Evolutionary conservation across 2,329 filamentous ascomycete species (phyloP).

Genomic region (Colletotrichum zoysiae): DNA sequence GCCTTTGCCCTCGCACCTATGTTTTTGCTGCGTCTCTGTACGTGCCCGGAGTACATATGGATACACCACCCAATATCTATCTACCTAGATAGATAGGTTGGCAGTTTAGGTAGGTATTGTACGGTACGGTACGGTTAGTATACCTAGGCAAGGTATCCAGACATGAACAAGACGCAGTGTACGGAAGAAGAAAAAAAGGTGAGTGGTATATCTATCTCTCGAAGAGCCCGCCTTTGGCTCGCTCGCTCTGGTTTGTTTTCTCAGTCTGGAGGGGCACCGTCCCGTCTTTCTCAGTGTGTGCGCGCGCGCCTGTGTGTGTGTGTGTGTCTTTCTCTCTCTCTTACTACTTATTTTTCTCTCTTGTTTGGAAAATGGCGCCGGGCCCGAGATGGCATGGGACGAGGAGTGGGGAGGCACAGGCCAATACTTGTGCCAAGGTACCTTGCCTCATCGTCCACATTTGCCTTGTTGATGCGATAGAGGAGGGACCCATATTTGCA

Average conservation of each 20-base stretch:
- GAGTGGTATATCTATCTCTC: background rate
- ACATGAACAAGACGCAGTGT: background rate
- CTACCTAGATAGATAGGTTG: background rate
- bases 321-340: background rate
- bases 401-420: background rate
- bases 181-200: background rate
- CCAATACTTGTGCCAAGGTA: conserved; percentile 19
- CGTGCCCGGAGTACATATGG: no score
- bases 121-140: background rate
- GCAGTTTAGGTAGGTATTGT: no score
- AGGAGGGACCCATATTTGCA: background rate
- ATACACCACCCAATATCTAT: background rate
- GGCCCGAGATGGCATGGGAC: background rate
- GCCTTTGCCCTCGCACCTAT: background rate
- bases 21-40: background rate
- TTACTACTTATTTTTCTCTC: background rate
- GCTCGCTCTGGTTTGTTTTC: background rate
- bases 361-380: conserved; percentile 1
- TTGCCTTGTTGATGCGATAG: background rate
- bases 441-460: conserved; percentile 2
- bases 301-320: no score
- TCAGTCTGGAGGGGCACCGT: background rate
- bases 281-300: background rate
- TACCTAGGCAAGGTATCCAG: background rate
- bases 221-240: background rate